Evolutionary conservation across 225 moss, liverwort and hornwort species (phyloP).

Genomic region (Straminergon stramineum): DNA sequence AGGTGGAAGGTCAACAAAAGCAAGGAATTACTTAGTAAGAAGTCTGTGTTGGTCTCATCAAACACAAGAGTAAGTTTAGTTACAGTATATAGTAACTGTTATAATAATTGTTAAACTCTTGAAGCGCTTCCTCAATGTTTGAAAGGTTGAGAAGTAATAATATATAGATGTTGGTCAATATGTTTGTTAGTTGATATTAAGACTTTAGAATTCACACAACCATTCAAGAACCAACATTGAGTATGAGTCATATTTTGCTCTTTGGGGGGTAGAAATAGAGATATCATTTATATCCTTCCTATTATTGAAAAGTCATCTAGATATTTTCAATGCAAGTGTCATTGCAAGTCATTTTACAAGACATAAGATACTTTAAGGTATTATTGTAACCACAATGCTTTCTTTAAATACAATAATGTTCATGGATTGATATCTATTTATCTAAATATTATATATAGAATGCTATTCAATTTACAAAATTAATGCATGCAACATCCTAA

Average conservation of each 20-base stretch:
- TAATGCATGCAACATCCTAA: too few species aligned
- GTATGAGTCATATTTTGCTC: background rate
- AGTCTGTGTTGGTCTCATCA: too few species aligned
- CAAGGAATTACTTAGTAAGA: background rate
- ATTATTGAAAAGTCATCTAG: background rate
- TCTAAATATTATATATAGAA: background rate
- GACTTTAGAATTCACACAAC: background rate
- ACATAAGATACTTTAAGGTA: background rate
- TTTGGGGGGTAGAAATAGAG: background rate
- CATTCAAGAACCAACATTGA: background rate
- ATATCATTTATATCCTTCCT: background rate
- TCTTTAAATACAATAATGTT: background rate
- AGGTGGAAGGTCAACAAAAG: background rate
- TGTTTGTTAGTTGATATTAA: background rate
- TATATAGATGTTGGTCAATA: background rate
- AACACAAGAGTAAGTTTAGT: too few species aligned
- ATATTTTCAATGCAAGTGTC: background rate
- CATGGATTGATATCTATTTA: background rate
- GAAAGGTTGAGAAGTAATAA: background rate
- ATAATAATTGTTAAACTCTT: background rate
- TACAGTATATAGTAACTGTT: background rate
- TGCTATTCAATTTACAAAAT: background rate
- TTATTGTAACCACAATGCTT: too few species aligned
- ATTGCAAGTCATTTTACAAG: background rate
- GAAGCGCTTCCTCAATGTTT: background rate